These are phyloP conservation scores for Coemansia sp. DNA, from an alignment of 192 early-diverging fungal genomes.

Conservation along the genomic window DNA sequence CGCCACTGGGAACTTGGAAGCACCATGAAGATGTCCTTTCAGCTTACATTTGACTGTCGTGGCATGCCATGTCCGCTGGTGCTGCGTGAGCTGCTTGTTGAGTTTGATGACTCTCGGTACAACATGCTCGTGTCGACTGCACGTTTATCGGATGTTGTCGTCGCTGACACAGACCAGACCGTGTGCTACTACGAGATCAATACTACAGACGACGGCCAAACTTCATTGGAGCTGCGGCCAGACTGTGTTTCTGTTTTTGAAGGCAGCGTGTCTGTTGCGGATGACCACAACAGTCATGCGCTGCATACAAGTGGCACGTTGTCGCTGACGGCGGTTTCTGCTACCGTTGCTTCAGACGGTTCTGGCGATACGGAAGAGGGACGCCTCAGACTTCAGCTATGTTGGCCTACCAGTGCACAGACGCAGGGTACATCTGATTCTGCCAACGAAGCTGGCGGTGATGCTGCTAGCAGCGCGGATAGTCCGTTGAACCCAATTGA, in stretches of 20 bases:
- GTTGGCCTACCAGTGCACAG: conserved; percentile 19
- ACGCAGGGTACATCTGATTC: neutral
- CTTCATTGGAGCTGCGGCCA: conserved; percentile 12
- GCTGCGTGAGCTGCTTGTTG: conserved; percentile 21
- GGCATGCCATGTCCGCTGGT: conserved; percentile 8
- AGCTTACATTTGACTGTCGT: conserved; percentile 28
- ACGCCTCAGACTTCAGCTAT: conserved; percentile 6
- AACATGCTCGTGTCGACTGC: neutral
- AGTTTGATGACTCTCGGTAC: conserved; percentile 23
- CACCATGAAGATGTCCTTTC: conserved; percentile 22
- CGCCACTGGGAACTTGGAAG: conserved; percentile 22
- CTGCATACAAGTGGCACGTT: neutral
- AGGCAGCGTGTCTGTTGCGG: conserved; percentile 8
- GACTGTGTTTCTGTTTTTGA: conserved; percentile 18
- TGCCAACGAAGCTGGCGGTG: neutral
- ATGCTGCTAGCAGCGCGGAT: neutral
- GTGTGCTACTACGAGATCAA: conserved; percentile 5
- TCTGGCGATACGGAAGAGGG: neutral
- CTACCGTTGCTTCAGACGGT: conserved; percentile 7
- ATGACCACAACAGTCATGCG: neutral
- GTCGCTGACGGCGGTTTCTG: conserved; percentile 4
- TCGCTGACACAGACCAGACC: neutral
- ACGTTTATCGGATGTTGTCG: neutral
- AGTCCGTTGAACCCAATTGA: conserved; percentile 27
- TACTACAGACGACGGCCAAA: too few relatives aligned